Evolutionary conservation across 176 grass and related monocot species (phyloP), one percentile per base, ranked within the genome.

Genomic region (Aegilops tauschii): DNA sequence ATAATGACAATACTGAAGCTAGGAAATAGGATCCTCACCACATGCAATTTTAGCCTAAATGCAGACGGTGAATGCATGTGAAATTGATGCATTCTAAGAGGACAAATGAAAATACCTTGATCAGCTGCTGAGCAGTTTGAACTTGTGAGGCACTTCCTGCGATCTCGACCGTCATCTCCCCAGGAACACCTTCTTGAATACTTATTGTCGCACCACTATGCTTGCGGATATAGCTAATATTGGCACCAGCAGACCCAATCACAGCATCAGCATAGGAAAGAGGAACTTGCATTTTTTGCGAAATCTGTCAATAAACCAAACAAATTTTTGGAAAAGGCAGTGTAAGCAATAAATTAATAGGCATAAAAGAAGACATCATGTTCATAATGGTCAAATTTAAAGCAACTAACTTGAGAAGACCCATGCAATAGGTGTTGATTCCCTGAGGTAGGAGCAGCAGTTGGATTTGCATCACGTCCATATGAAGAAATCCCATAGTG

Each of bases 101-200:
- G 6, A 71, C 44, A 50, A 88, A 56, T 54, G 74, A 82, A 21
- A 61, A 34, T 79, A 84, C 97, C 97, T 98, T 95, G 70, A 98
- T 91, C 88, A 98, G 79, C 80, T 98, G 97, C 89, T 96, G 97
- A 74, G 97, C 97, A 90, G 94, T 92, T 76, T 96, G 97, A 85
- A 99, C 89, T 88, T 99, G 97, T 69, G 97, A 79, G 18, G 78
- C 88, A 59, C 68, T 99, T 29, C 97, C 97, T 65, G 77, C 82
- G 54, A 99, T 99, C 90, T 99, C 97, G 58, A 99, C 97, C 35
- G 94, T 92, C 97, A 99, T 99, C 85, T 99, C 94, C 67, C 97
- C 97, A 74, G 94, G 94, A 74, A 78, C 90, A 56, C 94, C 97
- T 94, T 96, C 97, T 82, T 99, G 94, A 88, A 99, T 95, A 75